These are phyloP conservation scores for Naganishia kalamii DNA, from an alignment of 768 basidiomycete species.

Conservation along the genomic window DNA sequence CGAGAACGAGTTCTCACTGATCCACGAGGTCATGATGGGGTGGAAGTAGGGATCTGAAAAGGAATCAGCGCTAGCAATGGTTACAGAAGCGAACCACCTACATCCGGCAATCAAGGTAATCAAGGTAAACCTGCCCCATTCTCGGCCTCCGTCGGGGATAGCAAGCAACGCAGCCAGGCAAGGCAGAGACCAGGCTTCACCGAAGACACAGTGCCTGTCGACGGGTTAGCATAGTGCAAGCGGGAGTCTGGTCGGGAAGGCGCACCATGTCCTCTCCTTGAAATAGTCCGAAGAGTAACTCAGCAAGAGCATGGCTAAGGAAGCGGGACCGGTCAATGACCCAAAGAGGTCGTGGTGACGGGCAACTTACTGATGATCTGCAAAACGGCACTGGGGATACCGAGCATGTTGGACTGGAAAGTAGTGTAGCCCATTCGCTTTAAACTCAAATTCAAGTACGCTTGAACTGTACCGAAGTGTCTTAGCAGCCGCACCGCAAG, in stretches of 20 bases:
- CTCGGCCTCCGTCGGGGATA: constrained; percentile 20
- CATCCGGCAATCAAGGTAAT: constrained; percentile 25
- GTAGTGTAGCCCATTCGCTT: constrained; percentile 60
- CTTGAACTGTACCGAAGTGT: constrained; percentile 58
- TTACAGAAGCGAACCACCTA: not conserved
- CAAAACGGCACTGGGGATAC: constrained; percentile 56
- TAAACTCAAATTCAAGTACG: constrained; percentile 61
- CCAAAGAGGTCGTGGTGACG: too few species aligned
- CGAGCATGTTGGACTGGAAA: constrained; percentile 58
- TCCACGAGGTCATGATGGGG: constrained; percentile 26
- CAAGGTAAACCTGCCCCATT: constrained; percentile 24
- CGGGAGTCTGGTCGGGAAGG: not conserved
- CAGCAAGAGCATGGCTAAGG: constrained; percentile 48
- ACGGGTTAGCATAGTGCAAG: not conserved
- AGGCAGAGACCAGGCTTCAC: constrained; percentile 25
- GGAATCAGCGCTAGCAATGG: not conserved
- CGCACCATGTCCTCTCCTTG: constrained; percentile 53
- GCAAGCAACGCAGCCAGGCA: constrained; percentile 22
- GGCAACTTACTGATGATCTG: constrained; percentile 46
- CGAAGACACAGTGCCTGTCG: constrained; percentile 23
- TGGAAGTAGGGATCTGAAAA: constrained; percentile 23
- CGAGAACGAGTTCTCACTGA: constrained; percentile 26
- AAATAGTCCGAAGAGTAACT: constrained; percentile 56
- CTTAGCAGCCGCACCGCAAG: too few species aligned
- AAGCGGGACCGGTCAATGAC: not conserved